Percentiles rank a stretch among this genome's conserved stretches.
Evolutionary conservation across 768 basidiomycete genomes (phyloP).

Genomic region (Psilocybe cubensis): DNA sequence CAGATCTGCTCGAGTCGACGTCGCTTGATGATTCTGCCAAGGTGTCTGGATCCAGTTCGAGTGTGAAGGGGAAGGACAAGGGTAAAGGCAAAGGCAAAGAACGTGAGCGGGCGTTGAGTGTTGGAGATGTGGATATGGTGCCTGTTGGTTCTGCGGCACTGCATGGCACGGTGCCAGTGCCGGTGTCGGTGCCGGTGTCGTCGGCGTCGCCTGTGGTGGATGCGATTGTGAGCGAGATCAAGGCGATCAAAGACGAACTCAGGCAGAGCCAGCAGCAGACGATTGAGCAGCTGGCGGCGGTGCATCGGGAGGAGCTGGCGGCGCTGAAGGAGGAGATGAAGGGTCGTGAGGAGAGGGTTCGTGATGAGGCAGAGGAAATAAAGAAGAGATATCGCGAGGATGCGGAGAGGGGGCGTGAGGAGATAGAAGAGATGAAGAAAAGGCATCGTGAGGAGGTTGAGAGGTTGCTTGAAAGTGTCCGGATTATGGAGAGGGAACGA

Average conservation of each 20-base stretch:
- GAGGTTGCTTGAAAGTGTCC: slow-evolving; percentile 3
- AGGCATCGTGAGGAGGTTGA: slow-evolving; percentile 16
- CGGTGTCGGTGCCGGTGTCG: background rate
- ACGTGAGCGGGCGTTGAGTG: slow-evolving; percentile 8
- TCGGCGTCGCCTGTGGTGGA: slow-evolving; percentile 13
- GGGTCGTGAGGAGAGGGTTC: slow-evolving; percentile 1
- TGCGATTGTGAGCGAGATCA: slow-evolving; percentile 18
- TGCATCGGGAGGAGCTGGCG: slow-evolving; percentile 12
- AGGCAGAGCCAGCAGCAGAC: slow-evolving; percentile 8
- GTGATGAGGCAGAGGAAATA: slow-evolving; percentile 11
- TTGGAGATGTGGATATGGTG: slow-evolving; percentile 3
- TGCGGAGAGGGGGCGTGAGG: slow-evolving; percentile 9
- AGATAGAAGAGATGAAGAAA: slow-evolving; percentile 9
- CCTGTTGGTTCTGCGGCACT: background rate
- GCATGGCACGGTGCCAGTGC: too few relatives aligned
- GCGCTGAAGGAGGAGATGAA: slow-evolving; percentile 11
- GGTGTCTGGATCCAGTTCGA: too few relatives aligned
- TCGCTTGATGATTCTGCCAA: background rate
- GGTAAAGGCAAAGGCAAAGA: too few relatives aligned
- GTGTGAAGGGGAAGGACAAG: slow-evolving; percentile 19
- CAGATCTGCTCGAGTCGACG: slow-evolving; percentile 21
- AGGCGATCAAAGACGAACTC: slow-evolving; percentile 21
- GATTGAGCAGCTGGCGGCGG: slow-evolving; percentile 8
- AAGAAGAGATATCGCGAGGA: slow-evolving; percentile 13
- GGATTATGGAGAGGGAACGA: slow-evolving; percentile 6